Conservation (phyloP, 179 eudicot species). For the Silene vulgaris region DNA sequence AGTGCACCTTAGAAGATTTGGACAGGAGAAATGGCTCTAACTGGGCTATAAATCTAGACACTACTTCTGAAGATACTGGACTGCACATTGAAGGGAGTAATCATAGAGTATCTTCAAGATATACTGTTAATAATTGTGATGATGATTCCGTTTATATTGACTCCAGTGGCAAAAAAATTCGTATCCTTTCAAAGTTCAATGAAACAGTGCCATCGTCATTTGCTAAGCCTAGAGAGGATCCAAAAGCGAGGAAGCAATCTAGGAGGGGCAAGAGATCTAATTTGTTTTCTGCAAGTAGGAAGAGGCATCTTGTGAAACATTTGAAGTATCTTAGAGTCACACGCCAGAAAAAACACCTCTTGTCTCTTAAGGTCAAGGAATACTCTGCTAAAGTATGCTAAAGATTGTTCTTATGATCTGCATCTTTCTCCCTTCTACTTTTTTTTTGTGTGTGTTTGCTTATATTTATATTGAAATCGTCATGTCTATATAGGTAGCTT, state of each 20-base stretch:
- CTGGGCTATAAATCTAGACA: slow-evolving; percentile 50
- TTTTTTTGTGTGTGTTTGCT: neutral
- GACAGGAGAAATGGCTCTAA: slow-evolving; percentile 80
- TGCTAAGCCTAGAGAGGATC: slow-evolving; percentile 29
- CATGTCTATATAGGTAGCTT: slow-evolving; percentile 6
- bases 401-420: slow-evolving; percentile 11
- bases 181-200: slow-evolving; percentile 58
- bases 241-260: slow-evolving; percentile 27
- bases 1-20: slow-evolving; percentile 83
- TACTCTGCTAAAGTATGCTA: slow-evolving; percentile 27
- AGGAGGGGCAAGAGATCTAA: slow-evolving; percentile 42
- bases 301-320: slow-evolving; percentile 38
- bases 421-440: neutral
- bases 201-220: slow-evolving; percentile 24
- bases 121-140: slow-evolving; percentile 32
- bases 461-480: neutral
- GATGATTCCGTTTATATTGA: slow-evolving; percentile 76
- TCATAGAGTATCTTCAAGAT: slow-evolving; percentile 25
- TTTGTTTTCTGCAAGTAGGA: slow-evolving; percentile 34
- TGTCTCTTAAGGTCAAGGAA: slow-evolving; percentile 32
- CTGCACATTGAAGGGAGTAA: slow-evolving; percentile 31
- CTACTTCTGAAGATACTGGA: slow-evolving; percentile 34
- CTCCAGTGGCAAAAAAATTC: slow-evolving; percentile 65
- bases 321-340: slow-evolving; percentile 39
- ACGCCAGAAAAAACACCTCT: slow-evolving; percentile 30